Conservation (phyloP, 805 yeast genomes). For the Sugiyamaella chiloensis region DNA sequence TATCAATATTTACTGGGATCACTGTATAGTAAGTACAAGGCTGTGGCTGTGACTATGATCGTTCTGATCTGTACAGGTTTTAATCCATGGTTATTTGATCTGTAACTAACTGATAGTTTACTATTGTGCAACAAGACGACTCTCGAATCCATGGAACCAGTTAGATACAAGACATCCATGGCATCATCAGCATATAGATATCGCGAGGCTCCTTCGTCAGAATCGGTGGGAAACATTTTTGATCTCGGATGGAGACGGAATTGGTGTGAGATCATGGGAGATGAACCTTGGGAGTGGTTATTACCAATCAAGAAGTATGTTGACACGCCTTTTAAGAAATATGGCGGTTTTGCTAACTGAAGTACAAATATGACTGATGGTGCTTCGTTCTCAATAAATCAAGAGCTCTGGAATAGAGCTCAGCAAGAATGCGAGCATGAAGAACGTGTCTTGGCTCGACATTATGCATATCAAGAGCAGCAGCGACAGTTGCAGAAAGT, state of each 20-base stretch:
- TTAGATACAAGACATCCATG: slow-evolving; percentile 34
- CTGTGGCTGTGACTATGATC: background rate
- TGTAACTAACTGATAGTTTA: slow-evolving; percentile 36
- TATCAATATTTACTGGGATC: slow-evolving; percentile 54
- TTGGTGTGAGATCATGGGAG: slow-evolving; percentile 75
- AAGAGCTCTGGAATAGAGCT: slow-evolving; percentile 28
- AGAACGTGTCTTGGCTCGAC: slow-evolving; percentile 8
- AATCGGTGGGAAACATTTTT: slow-evolving; percentile 61
- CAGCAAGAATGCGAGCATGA: slow-evolving; percentile 36
- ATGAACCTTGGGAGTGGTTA: slow-evolving; percentile 60
- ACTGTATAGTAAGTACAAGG: slow-evolving; percentile 27
- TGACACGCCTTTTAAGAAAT: too few relatives aligned
- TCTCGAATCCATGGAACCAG: slow-evolving; percentile 56
- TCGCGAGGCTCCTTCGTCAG: slow-evolving; percentile 43
- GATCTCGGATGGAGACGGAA: slow-evolving; percentile 66
- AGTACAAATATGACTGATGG: slow-evolving; percentile 38
- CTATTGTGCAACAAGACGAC: slow-evolving; percentile 70
- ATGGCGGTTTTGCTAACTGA: background rate
- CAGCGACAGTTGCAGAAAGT: slow-evolving; percentile 1
- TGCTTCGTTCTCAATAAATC: slow-evolving; percentile 33
- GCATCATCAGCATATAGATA: slow-evolving; percentile 37
- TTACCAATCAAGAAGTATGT: slow-evolving; percentile 48
- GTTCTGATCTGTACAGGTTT: too few relatives aligned
- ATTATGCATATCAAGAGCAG: slow-evolving; percentile 9
- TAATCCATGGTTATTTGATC: slow-evolving; percentile 42